Evolutionary conservation across 2,329 filamentous ascomycete genomes (phyloP), one percentile per base, ranked within the genome.

Genomic region (Chrysoporthe austroafricana): DNA sequence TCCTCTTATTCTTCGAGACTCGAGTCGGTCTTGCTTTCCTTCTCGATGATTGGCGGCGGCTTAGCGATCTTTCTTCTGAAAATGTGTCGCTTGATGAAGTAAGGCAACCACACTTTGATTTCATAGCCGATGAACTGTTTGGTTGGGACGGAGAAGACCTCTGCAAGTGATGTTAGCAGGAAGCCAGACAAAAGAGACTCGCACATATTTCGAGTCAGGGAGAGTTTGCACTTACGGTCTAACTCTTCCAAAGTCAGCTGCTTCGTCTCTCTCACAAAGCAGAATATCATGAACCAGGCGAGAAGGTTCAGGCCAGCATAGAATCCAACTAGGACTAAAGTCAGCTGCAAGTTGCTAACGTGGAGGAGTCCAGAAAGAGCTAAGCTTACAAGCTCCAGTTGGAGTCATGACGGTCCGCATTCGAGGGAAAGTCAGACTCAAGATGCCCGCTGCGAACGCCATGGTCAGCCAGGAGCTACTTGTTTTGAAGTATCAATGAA

Each of bases 211-310:
- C 11, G 16, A 8, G 21, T 54, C 13, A 13, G 32, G 6, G 11
- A 1, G 42, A 42, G 16, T 8, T 26, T 26, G 18, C 8, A 42
- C 66, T 66, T 66, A 68, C 66, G 67, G 72, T 91, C 88, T 46
- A 91, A 77, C 74, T 88, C 86, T 74, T 87, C 84, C 13, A 84
- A 76, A 1, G 85, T 86, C 43, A 82, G 81, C 72, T 86, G 85
- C 76, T 89, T 89, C 14, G 87, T 89, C 74, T 89, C 87, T 0
- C 85, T 85, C 2, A 88, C 78, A 73, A 80, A 83, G 34, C 87
- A 77, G 75, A 88, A 87, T 54, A 88, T 87, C 77, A 88, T 81
- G 46, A 83, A 66, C 32, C 88, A 78, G 0, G 85, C 86, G 0
- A 86, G 70, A 1, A 87, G 70, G 71, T 89, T 89, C 70, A 88